Evolutionary conservation across 805 yeast species (phyloP), one percentile per base, ranked within the genome.

Genomic region (Groenewaldozyma tartarivorans): DNA sequence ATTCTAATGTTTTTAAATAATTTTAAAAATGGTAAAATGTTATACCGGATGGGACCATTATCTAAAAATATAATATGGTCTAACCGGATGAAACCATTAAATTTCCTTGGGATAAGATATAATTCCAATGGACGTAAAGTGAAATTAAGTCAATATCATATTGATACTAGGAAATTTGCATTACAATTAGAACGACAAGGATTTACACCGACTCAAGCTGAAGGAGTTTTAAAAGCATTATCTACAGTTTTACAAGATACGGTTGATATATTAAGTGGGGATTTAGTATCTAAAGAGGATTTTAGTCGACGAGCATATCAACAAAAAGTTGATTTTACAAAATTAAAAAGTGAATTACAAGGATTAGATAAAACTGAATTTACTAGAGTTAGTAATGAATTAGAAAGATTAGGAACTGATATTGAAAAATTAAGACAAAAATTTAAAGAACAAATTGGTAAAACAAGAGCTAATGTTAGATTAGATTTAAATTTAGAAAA

Each of bases 321-420:
- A 58, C 97, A 92, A 54, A 85, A 90, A 52, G 96, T 92, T 24
- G 97, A 92, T 57, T 90, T 92, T 69, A 92, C 96, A 30, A 90
- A 90, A 56, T 71, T 92, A 45, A 81, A 88, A 55, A 94, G 95
- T 24, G 97, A 90, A 58, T 69, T 92, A 33, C 88, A 86, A 52
- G 78, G 86, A 38, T 75, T 85, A 61, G 97, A 92, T 63, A 77
- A 79, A 56, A 73, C 86, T 20, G 97, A 92, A 54, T 82, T 84
- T 55, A 79, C 82, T 44, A 75, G 77, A 39, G 71, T 90, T 45
- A 79, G 81, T 53, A 83, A 81, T 54, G 96, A 92, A 57, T 90
- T 84, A 55, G 97, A 90, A 52, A 71, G 86, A 40, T 68, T 92
- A 27, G 71, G 81, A 40, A 79, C 83, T 35, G 95, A 88, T 55